Evolutionary conservation across 352 stramenopile species (phyloP), one percentile per base, ranked within the genome.

Genomic region (Hyaloperonospora brassicae): DNA sequence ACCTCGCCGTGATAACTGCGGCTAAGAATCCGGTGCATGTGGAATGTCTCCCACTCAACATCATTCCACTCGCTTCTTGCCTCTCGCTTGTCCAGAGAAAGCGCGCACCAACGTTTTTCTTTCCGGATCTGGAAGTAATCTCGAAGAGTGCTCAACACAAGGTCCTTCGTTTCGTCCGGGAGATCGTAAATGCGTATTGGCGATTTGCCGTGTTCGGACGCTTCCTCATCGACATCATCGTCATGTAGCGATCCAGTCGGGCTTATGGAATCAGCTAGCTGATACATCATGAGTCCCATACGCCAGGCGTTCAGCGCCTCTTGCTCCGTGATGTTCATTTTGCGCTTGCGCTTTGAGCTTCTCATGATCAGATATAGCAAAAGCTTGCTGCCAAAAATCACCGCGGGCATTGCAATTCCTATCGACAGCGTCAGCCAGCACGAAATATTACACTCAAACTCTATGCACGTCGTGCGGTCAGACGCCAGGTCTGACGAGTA

Each of bases 251-350:
- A 69, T 44, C 68, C 62, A 21, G 48, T 67, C 25, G 62, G 50
- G 9, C 64, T 73, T 6, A 54, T 64, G 0, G 64, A 55, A 11
- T 70, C 63, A 0, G 55, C 64, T n/a, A 87, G 43, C 25, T 85
- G 72, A 8, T 74, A 72, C 60, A 84, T 74, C 61, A 87, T 73
- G 17, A 84, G 59, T 10, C 70, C 77, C 62, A 87, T 78, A 11
- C 77, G 63, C 77, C 77, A 87, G 46, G 78, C 73, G 21, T 79
- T 81, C 70, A 84, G 76, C 23, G 77, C 65, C 39, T 87, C 77
- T 57, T 81, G 70, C 50, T 87, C 70, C 27, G 74, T 72, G 14
- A 78, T 61, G 44, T 79, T 66, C 53, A 79, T 62, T 34, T 62
- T 71, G 17, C 66, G 59, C 41, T 68, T 64, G 0, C 64, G 55